These are phyloP conservation scores for Neurospora tetrasperma DNA, from an alignment of 495 filamentous ascomycete genomes.

Conservation along the genomic window DNA sequence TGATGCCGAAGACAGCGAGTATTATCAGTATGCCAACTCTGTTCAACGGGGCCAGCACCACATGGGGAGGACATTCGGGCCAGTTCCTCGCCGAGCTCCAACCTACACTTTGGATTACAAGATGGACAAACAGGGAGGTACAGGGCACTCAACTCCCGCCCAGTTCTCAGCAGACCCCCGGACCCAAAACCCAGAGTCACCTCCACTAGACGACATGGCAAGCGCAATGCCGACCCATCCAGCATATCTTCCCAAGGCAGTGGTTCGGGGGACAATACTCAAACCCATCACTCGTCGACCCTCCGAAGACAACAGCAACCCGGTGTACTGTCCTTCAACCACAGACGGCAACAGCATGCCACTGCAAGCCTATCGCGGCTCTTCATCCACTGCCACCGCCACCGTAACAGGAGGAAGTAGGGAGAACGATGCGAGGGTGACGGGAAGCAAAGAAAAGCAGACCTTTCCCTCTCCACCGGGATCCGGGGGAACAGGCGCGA, in stretches of 20 bases:
- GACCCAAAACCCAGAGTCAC: background rate
- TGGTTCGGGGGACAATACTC: constrained; percentile 22
- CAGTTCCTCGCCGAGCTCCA: constrained; percentile 1
- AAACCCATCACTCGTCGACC: constrained; percentile 11
- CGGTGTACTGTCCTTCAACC: background rate
- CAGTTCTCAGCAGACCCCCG: constrained; percentile 13
- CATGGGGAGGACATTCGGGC: constrained; percentile 3
- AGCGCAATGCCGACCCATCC: constrained; percentile 36
- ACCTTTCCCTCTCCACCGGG: background rate
- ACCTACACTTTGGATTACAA: constrained; percentile 26
- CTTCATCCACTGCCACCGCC: background rate
- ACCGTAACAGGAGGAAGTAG: constrained; percentile 1
- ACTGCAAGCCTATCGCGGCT: background rate
- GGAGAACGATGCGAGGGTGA: constrained; percentile 1
- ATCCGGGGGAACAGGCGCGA: background rate
- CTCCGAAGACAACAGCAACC: constrained; percentile 8
- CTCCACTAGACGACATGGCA: constrained; percentile 10
- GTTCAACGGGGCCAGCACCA: constrained; percentile 1
- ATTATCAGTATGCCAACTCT: constrained; percentile 2
- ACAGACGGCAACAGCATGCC: constrained; percentile 1
- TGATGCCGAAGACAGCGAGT: constrained; percentile 12
- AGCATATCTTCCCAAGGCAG: constrained; percentile 33
- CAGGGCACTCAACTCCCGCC: constrained; percentile 18
- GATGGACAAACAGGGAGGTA: constrained; percentile 17
- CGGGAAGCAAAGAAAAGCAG: background rate